Percentiles rank a stretch among this genome's conserved stretches.
Evolutionary conservation across 2,329 filamentous ascomycete genomes (phyloP).

Genomic region (Colletotrichum navitas): DNA sequence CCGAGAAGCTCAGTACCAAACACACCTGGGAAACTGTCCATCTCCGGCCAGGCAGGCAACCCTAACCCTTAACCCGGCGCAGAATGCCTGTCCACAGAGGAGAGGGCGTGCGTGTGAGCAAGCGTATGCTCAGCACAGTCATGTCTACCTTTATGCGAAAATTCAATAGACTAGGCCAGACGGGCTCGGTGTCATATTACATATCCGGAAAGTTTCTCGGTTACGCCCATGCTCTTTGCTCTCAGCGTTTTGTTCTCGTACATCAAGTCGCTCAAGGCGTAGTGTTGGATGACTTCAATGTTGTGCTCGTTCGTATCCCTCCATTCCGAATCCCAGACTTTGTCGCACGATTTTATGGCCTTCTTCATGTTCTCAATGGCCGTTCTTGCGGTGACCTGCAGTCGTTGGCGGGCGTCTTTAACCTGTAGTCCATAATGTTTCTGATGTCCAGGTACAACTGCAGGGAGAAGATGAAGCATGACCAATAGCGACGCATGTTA

Average conservation of each 20-base stretch:
- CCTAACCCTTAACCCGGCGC: no score
- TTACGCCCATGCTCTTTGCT: constrained; percentile 3
- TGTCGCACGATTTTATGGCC: background rate
- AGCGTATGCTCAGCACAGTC: background rate
- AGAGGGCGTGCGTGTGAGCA: background rate
- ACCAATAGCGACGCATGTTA: background rate
- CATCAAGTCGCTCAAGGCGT: background rate
- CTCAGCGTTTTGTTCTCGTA: background rate
- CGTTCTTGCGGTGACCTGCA: background rate
- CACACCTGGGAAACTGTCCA: constrained; percentile 12
- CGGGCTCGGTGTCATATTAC: background rate
- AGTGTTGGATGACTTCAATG: background rate
- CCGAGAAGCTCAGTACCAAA: constrained; percentile 10
- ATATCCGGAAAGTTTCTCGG: background rate
- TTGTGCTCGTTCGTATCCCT: background rate
- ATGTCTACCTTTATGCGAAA: background rate
- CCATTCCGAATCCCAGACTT: background rate
- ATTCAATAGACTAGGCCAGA: constrained; percentile 10
- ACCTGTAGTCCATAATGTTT: constrained; percentile 21
- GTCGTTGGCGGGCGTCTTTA: background rate
- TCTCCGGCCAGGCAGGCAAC: constrained; percentile 4
- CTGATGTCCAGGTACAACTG: constrained; percentile 15
- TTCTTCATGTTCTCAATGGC: background rate
- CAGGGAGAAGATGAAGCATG: constrained; percentile 5
- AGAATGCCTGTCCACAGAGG: constrained; percentile 6